Evolutionary conservation across 2,329 filamentous ascomycete genomes (phyloP).

Genomic region (Nannizziopsis arthrosporioides): DNA sequence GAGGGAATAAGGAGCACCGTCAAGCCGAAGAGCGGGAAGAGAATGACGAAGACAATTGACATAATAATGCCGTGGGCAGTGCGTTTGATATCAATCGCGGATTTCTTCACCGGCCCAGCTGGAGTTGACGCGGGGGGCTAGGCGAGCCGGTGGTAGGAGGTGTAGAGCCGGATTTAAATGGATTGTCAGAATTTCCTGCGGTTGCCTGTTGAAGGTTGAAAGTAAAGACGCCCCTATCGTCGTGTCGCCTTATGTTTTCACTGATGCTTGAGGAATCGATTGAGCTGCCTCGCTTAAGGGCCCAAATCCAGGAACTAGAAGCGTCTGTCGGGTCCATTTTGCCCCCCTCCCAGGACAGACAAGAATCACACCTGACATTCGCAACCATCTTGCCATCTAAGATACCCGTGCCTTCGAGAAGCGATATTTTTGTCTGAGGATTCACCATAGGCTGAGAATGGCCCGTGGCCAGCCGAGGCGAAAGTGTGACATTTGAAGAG

Average conservation of each 20-base stretch:
- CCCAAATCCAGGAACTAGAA: constrained; percentile 43
- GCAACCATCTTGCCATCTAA: constrained; percentile 43
- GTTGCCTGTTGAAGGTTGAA: constrained; percentile 41
- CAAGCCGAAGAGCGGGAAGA: constrained; percentile 20
- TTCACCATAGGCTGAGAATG: constrained; percentile 35
- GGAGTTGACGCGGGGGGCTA: neutral
- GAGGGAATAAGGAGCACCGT: constrained; percentile 12
- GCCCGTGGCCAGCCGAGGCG: constrained; percentile 39
- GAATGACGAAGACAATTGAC: constrained; percentile 19
- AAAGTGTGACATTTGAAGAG: constrained; percentile 46
- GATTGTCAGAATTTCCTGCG: constrained; percentile 35
- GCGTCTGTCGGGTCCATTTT: constrained; percentile 38
- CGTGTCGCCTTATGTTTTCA: constrained; percentile 38
- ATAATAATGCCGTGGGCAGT: constrained; percentile 21
- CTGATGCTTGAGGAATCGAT: constrained; percentile 38
- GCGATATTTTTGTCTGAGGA: constrained; percentile 33
- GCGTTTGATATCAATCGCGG: constrained; percentile 9
- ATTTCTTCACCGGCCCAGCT: neutral
- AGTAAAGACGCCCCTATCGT: constrained; percentile 31
- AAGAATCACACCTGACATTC: constrained; percentile 47
- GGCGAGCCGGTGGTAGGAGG: neutral
- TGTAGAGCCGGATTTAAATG: constrained; percentile 17
- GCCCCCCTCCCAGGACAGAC: constrained; percentile 42
- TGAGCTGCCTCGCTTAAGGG: constrained; percentile 35
- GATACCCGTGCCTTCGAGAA: constrained; percentile 45